Conservation (phyloP, 805 yeast species). For the Tetrapisispora arboricola region DNA sequence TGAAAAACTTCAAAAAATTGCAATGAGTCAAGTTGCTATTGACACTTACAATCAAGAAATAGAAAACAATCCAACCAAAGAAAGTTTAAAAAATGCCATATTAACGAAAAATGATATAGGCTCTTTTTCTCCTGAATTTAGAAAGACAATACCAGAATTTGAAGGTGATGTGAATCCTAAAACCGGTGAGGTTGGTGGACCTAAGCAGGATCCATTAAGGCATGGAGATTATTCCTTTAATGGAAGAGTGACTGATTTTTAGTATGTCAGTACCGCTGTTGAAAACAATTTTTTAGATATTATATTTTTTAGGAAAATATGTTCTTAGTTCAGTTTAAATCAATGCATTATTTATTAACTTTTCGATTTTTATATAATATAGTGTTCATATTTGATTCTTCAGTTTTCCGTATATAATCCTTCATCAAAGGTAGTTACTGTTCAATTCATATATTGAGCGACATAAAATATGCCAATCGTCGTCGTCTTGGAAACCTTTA, state of each 20-base stretch:
- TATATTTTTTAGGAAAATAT: too few species aligned
- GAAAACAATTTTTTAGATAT: too few species aligned
- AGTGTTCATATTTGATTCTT: too few species aligned
- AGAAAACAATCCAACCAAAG: slow-evolving; percentile 24
- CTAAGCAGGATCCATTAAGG: slow-evolving; percentile 89
- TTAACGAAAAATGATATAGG: slow-evolving; percentile 46
- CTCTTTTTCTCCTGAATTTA: slow-evolving; percentile 53
- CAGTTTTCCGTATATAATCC: not conserved
- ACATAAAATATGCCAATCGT: slow-evolving; percentile 84
- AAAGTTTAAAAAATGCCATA: slow-evolving; percentile 28
- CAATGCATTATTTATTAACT: not conserved
- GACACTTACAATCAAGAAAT: slow-evolving; percentile 56
- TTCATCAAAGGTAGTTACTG: slow-evolving; percentile 43
- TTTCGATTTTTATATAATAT: not conserved
- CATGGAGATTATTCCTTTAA: slow-evolving; percentile 92
- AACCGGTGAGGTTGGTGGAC: slow-evolving; percentile 95
- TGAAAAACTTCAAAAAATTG: slow-evolving; percentile 72
- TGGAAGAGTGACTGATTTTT: slow-evolving; percentile 94
- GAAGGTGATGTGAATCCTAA: slow-evolving; percentile 89
- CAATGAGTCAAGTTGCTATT: slow-evolving; percentile 67
- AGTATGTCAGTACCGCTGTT: slow-evolving; percentile 8
- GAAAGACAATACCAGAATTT: slow-evolving; percentile 83
- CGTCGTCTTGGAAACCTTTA: slow-evolving; percentile 37
- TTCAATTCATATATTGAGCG: slow-evolving; percentile 74
- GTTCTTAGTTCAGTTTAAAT: not conserved